A percentile compares a stretch with the other conserved stretches of the same genome.
Evolutionary conservation across 2,329 filamentous ascomycete genomes (phyloP).

Genomic region (Diaporthe vexans): DNA sequence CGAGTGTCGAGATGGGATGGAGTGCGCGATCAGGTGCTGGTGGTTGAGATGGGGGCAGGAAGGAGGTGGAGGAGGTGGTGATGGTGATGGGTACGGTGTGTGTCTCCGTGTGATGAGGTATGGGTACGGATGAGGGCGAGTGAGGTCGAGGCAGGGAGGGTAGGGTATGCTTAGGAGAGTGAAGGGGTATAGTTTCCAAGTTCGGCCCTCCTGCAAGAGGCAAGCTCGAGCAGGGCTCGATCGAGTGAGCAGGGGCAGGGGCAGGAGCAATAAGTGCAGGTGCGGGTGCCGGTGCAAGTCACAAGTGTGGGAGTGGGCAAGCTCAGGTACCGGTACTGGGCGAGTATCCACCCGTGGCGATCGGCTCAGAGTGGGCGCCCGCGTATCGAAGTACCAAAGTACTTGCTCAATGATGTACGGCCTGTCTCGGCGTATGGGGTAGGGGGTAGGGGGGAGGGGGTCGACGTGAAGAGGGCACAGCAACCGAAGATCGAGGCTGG

Average conservation of each 20-base stretch:
- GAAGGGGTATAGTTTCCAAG: slow-evolving; percentile 37
- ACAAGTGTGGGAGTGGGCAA: slow-evolving; percentile 3
- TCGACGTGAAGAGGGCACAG: slow-evolving; percentile 37
- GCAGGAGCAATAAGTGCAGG: slow-evolving; percentile 20
- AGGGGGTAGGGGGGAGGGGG: slow-evolving; percentile 26
- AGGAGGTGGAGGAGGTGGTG: slow-evolving; percentile 4
- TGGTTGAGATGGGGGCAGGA: slow-evolving; percentile 11
- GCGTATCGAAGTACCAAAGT: slow-evolving; percentile 33
- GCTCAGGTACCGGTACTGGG: slow-evolving; percentile 40
- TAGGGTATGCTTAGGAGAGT: slow-evolving; percentile 31
- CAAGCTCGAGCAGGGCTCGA: slow-evolving; percentile 23
- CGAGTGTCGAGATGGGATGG: slow-evolving; percentile 32
- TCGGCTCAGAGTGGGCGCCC: slow-evolving; percentile 37
- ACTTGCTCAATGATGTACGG: slow-evolving; percentile 12
- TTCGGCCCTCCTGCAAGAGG: slow-evolving; percentile 35
- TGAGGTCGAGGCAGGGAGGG: slow-evolving; percentile 38
- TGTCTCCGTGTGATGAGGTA: slow-evolving; percentile 9
- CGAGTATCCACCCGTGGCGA: slow-evolving; percentile 33
- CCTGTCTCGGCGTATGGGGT: slow-evolving; percentile 32
- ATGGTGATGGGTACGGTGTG: slow-evolving; percentile 1
- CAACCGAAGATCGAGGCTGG: slow-evolving; percentile 13
- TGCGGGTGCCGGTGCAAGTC: slow-evolving; percentile 2
- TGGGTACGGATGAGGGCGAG: slow-evolving; percentile 2
- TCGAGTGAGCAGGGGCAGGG: slow-evolving; percentile 28
- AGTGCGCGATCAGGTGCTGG: slow-evolving; percentile 32